Evolutionary conservation across 768 basidiomycete genomes (phyloP).

Genomic region (Albatrellus ellisii): DNA sequence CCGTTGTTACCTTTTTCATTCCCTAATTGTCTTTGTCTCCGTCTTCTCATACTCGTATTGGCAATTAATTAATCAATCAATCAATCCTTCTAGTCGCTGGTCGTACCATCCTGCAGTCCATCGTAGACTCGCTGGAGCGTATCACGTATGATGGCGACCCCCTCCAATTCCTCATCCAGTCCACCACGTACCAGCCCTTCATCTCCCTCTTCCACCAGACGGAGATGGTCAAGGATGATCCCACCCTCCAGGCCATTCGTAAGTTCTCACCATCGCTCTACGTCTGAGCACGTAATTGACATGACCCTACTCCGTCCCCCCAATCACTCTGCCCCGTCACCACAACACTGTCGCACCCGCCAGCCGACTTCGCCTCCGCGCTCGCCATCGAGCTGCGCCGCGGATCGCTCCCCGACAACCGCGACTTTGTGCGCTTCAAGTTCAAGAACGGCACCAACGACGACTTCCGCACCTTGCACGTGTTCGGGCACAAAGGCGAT

Average conservation of each 20-base stretch:
- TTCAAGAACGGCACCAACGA: conserved; percentile 71
- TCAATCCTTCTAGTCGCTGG: conserved; percentile 49
- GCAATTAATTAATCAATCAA: background rate
- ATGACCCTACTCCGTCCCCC: background rate
- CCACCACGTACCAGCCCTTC: conserved; percentile 85
- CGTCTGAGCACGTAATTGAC: background rate
- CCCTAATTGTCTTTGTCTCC: too few relatives aligned
- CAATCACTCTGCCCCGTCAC: background rate
- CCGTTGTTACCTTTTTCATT: too few relatives aligned
- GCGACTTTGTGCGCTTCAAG: conserved; percentile 73
- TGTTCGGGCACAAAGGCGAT: conserved; percentile 62
- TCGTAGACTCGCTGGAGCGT: conserved; percentile 59
- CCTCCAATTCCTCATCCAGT: conserved; percentile 63
- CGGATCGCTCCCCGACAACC: conserved; percentile 59
- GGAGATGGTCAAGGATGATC: conserved; percentile 41
- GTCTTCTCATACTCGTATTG: background rate
- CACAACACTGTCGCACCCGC: background rate
- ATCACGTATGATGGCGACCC: conserved; percentile 73
- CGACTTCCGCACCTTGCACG: conserved; percentile 53
- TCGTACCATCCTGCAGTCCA: conserved; percentile 60
- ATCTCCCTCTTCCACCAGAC: conserved; percentile 78
- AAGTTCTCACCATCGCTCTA: conserved; percentile 20
- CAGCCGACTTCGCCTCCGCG: conserved; percentile 65
- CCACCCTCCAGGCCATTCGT: conserved; percentile 54
- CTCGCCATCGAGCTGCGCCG: conserved; percentile 70